Conservation (phyloP, 768 basidiomycete genomes). For the Terana coerulea region DNA sequence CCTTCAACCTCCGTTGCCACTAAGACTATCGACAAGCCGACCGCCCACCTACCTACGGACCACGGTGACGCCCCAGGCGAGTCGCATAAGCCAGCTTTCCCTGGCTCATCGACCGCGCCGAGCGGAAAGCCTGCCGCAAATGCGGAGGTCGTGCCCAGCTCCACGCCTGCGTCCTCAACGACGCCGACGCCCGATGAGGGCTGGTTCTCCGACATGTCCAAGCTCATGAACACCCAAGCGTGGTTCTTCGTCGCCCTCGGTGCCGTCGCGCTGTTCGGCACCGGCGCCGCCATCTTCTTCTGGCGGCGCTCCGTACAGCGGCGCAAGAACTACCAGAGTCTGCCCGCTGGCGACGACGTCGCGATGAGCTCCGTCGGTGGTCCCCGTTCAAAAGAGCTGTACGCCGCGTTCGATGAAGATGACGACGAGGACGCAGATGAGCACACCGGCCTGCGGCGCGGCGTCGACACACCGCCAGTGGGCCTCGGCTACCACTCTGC, state of each 20-base stretch:
- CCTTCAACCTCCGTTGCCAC: constrained; percentile 39
- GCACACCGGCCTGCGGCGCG: constrained; percentile 52
- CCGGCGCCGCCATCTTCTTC: constrained; percentile 72
- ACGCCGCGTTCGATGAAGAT: constrained; percentile 93
- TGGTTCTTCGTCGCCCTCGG: constrained; percentile 91
- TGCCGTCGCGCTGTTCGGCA: constrained; percentile 72
- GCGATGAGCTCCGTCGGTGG: constrained; percentile 70
- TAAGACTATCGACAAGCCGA: constrained; percentile 79
- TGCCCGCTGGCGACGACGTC: constrained; percentile 65
- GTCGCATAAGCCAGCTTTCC: constrained; percentile 71
- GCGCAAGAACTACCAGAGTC: constrained; percentile 48
- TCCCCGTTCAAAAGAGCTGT: constrained; percentile 80
- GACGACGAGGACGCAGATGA: constrained; percentile 76
- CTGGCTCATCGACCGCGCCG: constrained; percentile 21
- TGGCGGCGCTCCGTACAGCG: constrained; percentile 56
- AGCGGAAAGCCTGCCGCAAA: constrained; percentile 18
- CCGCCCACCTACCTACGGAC: constrained; percentile 81
- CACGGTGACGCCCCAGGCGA: constrained; percentile 80
- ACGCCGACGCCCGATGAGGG: constrained; percentile 71
- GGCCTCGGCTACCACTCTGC: constrained; percentile 55
- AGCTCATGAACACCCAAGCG: constrained; percentile 68
- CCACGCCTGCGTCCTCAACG: constrained; percentile 15
- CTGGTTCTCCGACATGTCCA: constrained; percentile 79
- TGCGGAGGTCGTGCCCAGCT: constrained; percentile 16
- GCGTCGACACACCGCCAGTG: constrained; percentile 31